Evolutionary conservation across 2,329 filamentous ascomycete species (phyloP).

Genomic region (Aspergillus transmontanensis): DNA sequence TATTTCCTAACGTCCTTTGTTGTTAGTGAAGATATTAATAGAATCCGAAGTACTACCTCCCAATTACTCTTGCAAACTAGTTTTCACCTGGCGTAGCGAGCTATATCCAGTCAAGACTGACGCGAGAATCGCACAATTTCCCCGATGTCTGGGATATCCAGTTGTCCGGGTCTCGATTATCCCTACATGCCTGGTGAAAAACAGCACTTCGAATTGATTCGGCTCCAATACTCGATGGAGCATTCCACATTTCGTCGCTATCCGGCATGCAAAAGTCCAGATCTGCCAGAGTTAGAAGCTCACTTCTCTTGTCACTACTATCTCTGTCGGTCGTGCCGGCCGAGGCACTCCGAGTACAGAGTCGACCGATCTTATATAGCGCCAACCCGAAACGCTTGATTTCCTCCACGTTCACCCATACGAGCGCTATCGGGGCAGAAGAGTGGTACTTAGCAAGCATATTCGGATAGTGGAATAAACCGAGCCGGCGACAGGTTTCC

Average conservation of each 20-base stretch:
- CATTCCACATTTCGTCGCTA: constrained; percentile 24
- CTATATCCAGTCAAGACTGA: constrained; percentile 20
- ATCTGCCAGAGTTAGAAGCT: constrained; percentile 23
- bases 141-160: constrained; percentile 21
- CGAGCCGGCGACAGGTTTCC: constrained; percentile 23
- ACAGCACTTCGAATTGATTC: background rate
- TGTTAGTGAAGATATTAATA: too few relatives aligned
- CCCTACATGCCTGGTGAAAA: constrained; percentile 3
- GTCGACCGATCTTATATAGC: constrained; percentile 27
- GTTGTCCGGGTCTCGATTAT: constrained; percentile 17
- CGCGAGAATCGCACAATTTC: constrained; percentile 10
- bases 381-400: constrained; percentile 31
- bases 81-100: too few relatives aligned
- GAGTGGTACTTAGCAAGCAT: constrained; percentile 23
- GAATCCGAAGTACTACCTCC: too few relatives aligned
- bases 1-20: too few relatives aligned
- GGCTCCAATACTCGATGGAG: background rate
- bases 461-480: constrained; percentile 28
- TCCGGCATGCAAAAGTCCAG: constrained; percentile 27
- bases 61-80: too few relatives aligned
- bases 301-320: constrained; percentile 2
- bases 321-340: background rate
- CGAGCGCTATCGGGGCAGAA: constrained; percentile 20
- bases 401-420: constrained; percentile 29
- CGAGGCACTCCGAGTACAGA: background rate